A percentile compares a stretch with the other conserved stretches of the same genome.
These are phyloP conservation scores for Blakeslea trispora DNA, from an alignment of 371 early-diverging fungal species.

Conservation along the genomic window DNA sequence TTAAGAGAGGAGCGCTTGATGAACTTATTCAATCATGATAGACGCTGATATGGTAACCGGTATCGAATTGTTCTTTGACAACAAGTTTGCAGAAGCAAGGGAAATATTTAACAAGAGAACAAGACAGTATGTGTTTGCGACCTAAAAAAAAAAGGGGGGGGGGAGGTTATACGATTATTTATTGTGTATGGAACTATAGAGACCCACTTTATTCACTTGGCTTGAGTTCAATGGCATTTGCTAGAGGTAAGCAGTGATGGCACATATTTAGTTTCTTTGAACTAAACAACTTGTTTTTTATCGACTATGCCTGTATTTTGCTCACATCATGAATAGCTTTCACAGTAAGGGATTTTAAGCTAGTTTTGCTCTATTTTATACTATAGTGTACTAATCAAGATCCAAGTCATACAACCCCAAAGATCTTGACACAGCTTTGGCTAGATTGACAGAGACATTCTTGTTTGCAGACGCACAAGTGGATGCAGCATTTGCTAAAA, in stretches of 20 bases:
- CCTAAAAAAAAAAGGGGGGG: background rate
- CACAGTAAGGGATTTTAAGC: too few relatives aligned
- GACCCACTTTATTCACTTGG: constrained; percentile 49
- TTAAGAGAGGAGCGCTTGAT: background rate
- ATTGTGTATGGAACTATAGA: too few relatives aligned
- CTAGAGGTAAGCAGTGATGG: constrained; percentile 55
- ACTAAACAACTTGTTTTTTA: too few relatives aligned
- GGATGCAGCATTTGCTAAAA: constrained; percentile 50
- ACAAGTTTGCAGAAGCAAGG: constrained; percentile 54
- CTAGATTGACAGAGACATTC: constrained; percentile 47
- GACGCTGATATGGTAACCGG: constrained; percentile 54
- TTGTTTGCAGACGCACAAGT: constrained; percentile 54
- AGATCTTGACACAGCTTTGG: constrained; percentile 51
- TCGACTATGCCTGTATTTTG: too few relatives aligned
- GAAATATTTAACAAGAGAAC: constrained; percentile 35
- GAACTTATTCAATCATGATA: constrained; percentile 18
- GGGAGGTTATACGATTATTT: too few relatives aligned
- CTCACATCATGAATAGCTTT: too few relatives aligned
- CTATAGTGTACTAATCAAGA: background rate
- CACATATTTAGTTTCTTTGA: too few relatives aligned
- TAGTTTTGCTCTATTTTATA: too few relatives aligned
- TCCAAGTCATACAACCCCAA: constrained; percentile 52
- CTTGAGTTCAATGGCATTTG: constrained; percentile 43
- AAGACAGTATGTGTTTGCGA: constrained; percentile 28
- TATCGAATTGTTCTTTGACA: constrained; percentile 55